Conservation (phyloP, 495 filamentous ascomycete genomes). For the Xylaria venustula region DNA sequence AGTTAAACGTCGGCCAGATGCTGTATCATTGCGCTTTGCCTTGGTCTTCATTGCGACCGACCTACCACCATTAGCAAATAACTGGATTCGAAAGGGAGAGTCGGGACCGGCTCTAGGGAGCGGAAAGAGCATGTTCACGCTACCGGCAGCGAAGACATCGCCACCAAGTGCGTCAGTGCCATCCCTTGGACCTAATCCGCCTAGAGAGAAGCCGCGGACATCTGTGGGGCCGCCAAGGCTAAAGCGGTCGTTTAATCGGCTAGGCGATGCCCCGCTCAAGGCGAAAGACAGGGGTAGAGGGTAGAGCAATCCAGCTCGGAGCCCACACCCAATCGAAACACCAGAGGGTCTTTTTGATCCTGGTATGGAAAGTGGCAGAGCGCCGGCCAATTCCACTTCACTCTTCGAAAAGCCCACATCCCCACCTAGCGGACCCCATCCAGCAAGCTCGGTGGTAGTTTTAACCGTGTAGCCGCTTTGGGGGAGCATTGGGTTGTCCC, state of each 20-base stretch:
- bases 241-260: conserved; percentile 91
- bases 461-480: conserved; percentile 76
- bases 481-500: conserved; percentile 82
- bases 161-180: conserved; percentile 82
- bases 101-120: conserved; percentile 75
- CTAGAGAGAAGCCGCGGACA: conserved; percentile 88
- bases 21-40: conserved; percentile 37
- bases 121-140: conserved; percentile 79
- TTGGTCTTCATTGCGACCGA: conserved; percentile 70
- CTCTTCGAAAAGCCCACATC: conserved; percentile 90
- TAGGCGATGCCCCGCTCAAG: conserved; percentile 58
- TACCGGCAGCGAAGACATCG: conserved; percentile 85
- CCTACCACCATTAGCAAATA: conserved; percentile 88
- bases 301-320: conserved; percentile 58
- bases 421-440: conserved; percentile 77
- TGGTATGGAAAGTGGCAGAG: conserved; percentile 68
- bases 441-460: conserved; percentile 76
- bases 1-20: conserved; percentile 28
- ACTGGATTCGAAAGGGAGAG: conserved; percentile 81
- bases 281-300: conserved; percentile 58
- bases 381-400: conserved; percentile 76
- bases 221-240: conserved; percentile 91
- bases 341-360: conserved; percentile 67
- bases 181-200: conserved; percentile 84
- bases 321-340: conserved; percentile 52